phyloP scores from a whole-genome alignment of 2,329 filamentous ascomycete species.

The Aspergillus terreus region DNA sequence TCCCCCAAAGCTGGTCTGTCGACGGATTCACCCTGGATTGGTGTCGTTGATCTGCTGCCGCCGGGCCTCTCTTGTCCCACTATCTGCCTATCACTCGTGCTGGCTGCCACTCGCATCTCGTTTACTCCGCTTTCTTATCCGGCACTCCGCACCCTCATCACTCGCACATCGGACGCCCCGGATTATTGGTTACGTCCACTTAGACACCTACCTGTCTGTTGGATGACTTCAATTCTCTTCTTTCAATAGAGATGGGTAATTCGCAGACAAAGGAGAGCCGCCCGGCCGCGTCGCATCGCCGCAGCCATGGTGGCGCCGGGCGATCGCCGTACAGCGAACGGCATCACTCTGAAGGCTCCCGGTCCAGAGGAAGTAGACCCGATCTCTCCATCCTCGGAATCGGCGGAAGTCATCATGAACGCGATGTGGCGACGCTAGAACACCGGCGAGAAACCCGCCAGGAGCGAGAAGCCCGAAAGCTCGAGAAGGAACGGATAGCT shows the following conservation, averaged over 20 bases:
- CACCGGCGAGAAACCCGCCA: conserved; percentile 80
- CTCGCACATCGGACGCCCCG: background rate
- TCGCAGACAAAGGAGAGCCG: conserved; percentile 46
- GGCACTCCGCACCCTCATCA: conserved; percentile 15
- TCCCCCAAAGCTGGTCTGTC: background rate
- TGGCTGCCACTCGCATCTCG: conserved; percentile 4
- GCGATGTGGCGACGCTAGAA: conserved; percentile 51
- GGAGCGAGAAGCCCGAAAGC: conserved; percentile 79
- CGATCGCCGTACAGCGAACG: conserved; percentile 27
- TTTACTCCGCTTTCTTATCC: conserved; percentile 17
- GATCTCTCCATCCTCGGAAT: conserved; percentile 60
- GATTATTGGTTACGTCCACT: background rate
- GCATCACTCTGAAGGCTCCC: conserved; percentile 37
- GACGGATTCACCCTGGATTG: background rate
- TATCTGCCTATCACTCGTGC: conserved; percentile 7
- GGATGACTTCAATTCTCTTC: conserved; percentile 6
- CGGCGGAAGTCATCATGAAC: conserved; percentile 42
- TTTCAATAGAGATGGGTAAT: conserved; percentile 39
- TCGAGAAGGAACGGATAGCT: conserved; percentile 74
- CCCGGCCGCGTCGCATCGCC: conserved; percentile 25
- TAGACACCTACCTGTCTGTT: background rate
- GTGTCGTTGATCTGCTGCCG: background rate
- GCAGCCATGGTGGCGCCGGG: conserved; percentile 28
- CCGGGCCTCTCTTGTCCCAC: conserved; percentile 4
- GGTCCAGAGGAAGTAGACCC: conserved; percentile 52